phyloP scores from a whole-genome alignment of 108 stramenopile species.

The Ochromonas danica region DNA sequence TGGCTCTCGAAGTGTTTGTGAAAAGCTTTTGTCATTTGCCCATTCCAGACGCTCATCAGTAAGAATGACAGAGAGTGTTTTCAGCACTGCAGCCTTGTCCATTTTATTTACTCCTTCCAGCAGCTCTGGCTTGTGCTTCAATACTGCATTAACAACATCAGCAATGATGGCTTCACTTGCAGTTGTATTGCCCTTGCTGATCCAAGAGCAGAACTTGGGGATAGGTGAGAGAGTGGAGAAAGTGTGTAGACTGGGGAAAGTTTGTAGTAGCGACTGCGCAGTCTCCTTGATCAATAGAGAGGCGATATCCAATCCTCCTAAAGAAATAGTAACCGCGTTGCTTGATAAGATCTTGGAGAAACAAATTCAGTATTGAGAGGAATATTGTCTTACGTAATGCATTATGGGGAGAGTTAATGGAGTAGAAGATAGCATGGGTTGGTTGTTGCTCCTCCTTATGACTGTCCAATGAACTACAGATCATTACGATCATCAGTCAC shows the following conservation, averaged over 20 bases:
- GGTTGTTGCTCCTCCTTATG: conserved; percentile 42
- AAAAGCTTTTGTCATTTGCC: too few relatives aligned
- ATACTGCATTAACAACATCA: too few relatives aligned
- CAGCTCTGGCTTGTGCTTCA: too few relatives aligned
- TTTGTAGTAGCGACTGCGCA: background rate
- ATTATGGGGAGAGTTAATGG: conserved; percentile 57
- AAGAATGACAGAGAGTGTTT: too few relatives aligned
- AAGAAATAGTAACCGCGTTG: background rate
- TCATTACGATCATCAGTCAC: too few relatives aligned
- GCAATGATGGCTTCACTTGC: background rate
- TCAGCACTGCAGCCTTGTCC: too few relatives aligned
- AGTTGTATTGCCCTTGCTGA: background rate
- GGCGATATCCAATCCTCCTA: background rate
- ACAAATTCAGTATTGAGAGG: background rate
- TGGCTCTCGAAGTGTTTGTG: too few relatives aligned
- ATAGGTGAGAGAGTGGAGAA: background rate
- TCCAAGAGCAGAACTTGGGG: background rate
- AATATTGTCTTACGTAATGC: background rate
- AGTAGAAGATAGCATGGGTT: conserved; percentile 82
- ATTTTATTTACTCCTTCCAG: too few relatives aligned
- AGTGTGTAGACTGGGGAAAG: background rate
- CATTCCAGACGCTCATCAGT: too few relatives aligned
- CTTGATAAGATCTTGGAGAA: background rate
- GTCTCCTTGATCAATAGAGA: background rate
- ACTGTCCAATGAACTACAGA: conserved; percentile 22